These are phyloP conservation scores for Brettanomyces bruxellensis DNA, from an alignment of 805 yeast genomes.

Conservation along the genomic window DNA sequence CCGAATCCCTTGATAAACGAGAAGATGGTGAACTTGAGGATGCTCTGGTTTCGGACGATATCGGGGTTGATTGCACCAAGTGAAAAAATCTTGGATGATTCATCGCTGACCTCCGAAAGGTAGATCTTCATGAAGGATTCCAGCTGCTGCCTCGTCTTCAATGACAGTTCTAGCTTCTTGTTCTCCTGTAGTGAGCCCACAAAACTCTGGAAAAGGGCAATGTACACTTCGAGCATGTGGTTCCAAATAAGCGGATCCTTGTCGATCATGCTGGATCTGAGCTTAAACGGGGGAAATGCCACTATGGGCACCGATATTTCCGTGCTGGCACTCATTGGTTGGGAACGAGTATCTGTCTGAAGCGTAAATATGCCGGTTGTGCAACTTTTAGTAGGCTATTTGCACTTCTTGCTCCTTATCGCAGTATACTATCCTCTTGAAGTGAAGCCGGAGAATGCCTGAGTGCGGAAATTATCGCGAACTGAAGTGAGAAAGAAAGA, in stretches of 20 bases:
- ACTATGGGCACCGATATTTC: conserved; percentile 45
- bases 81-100: conserved; percentile 51
- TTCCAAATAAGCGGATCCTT: conserved; percentile 82
- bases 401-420: too few species aligned
- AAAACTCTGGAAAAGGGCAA: conserved; percentile 41
- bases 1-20: conserved; percentile 43
- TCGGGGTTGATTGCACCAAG: conserved; percentile 68
- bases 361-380: too few species aligned
- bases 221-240: conserved; percentile 58
- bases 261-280: conserved; percentile 69
- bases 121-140: conserved; percentile 47
- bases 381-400: too few species aligned
- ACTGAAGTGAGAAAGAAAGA: too few species aligned
- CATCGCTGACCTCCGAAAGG: conserved; percentile 52
- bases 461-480: too few species aligned
- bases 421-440: too few species aligned
- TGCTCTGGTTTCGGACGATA: conserved; percentile 42
- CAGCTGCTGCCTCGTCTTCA: conserved; percentile 50
- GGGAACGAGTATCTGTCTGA: too few species aligned
- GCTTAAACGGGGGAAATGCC: conserved; percentile 64
- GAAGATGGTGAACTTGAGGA: conserved; percentile 42
- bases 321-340: too few species aligned
- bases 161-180: conserved; percentile 29
- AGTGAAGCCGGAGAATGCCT: too few species aligned
- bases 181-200: conserved; percentile 18